Base-by-base conservation (phyloP, 441 rosid genomes). In the Caryocar brasiliense region DNA sequence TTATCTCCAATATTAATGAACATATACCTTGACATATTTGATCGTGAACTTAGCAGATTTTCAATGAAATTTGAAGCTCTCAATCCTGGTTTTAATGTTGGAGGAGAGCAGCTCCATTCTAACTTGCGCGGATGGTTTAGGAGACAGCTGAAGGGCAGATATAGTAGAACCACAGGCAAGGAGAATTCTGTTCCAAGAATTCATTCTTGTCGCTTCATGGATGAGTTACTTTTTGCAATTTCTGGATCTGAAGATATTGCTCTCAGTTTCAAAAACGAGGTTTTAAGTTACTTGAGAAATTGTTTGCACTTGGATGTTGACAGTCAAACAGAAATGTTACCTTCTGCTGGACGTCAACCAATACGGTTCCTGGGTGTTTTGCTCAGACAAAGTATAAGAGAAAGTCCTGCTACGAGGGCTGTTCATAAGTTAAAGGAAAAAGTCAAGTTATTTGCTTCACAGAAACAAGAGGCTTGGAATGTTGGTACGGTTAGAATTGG, bases 341-440 rank as follows among this genome's bases (percentile, higher is more conserved):
- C 84, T 1, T 72, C 83, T 54, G 32, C 63, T 43, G 83, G 76
- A 30, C 54, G 70, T 53, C 64, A 61, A 22, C 77, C 81, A 19
- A 66, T 80, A 73, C 74, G 77, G 62, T 85, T 81, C 68, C 68
- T 87, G 15, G 96, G 98, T 22, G 57, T 69, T 67, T 70, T 83
- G 29, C 53, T 83, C 41, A 74, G 72, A 70, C 82, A 83, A 70
- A 74, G 44, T 24, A 69, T 65, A 42, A 73, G 61, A 62, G 87
- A 85, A 60, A 74, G 71, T 66, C 83, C 87, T 1, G 76, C 84
- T 59, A 70, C 75, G 11, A 76, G 79, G 65, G 83, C 82, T 24
- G 81, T 80, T 58, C 96, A 91, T 79, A 91, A 83, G 77, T 66
- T 91, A 52, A 91, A 83, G 68, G 96, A 91, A 56, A 91, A 83